Conservation (phyloP, 73 alveolate genomes). For the Blepharisma stoltei region DNA sequence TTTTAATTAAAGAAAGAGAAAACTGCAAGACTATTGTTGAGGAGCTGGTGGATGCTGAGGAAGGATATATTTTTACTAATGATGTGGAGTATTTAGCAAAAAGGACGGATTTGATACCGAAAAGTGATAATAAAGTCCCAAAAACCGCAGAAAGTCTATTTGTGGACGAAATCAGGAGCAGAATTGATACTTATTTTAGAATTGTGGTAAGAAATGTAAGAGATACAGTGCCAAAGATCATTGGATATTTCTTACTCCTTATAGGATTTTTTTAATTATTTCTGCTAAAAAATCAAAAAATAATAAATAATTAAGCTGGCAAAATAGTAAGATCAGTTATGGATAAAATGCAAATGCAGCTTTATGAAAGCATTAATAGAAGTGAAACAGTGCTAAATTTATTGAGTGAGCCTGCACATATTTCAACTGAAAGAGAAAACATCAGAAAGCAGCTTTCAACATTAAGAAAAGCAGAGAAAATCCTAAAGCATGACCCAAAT, state of each 20-base stretch:
- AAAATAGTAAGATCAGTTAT: background rate
- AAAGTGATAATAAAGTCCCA: slow-evolving; percentile 40
- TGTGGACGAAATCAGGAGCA: slow-evolving; percentile 75
- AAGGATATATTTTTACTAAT: slow-evolving; percentile 89
- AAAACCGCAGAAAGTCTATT: slow-evolving; percentile 69
- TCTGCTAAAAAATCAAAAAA: too few relatives aligned
- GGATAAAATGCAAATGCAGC: slow-evolving; percentile 33
- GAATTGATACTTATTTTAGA: slow-evolving; percentile 78
- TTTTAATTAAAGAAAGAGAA: slow-evolving; percentile 65
- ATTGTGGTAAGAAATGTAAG: slow-evolving; percentile 76
- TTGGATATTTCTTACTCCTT: slow-evolving; percentile 92
- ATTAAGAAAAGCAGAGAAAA: slow-evolving; percentile 53
- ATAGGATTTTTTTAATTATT: too few relatives aligned
- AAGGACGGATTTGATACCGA: background rate
- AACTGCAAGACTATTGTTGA: slow-evolving; percentile 65
- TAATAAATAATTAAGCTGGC: too few relatives aligned
- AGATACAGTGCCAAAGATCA: slow-evolving; percentile 87
- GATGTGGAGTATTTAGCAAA: slow-evolving; percentile 61
- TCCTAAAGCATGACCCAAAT: slow-evolving; percentile 69
- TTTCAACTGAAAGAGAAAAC: slow-evolving; percentile 68
- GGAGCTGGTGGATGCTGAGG: slow-evolving; percentile 79
- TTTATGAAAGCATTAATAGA: slow-evolving; percentile 41
- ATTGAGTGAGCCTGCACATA: slow-evolving; percentile 56
- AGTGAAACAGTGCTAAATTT: too few relatives aligned
- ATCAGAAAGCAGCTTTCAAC: slow-evolving; percentile 75